Conservation (phyloP, 2,329 filamentous ascomycete genomes). For the Talaromyces piceae region DNA sequence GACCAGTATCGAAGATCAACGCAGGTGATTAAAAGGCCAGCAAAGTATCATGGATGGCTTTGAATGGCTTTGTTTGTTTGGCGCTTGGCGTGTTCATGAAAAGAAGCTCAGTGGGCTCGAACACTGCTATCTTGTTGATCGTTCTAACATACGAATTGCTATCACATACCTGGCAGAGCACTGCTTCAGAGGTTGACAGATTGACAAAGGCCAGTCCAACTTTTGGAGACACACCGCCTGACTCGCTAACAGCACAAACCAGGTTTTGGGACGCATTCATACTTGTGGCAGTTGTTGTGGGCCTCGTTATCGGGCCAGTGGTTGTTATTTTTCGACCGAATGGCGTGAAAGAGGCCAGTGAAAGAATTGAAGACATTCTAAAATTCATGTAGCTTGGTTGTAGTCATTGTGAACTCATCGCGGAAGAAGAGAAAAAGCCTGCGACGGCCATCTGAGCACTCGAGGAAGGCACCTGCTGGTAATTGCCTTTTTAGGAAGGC, state of each 20-base stretch:
- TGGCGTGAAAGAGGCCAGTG: neutral
- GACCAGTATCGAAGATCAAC: conserved; percentile 79
- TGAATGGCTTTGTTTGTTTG: conserved; percentile 64
- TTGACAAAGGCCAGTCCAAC: conserved; percentile 86
- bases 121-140: conserved; percentile 75
- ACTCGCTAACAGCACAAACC: conserved; percentile 82
- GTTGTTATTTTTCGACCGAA: neutral
- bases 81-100: conserved; percentile 67
- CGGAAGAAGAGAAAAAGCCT: neutral
- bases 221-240: conserved; percentile 74
- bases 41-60: conserved; percentile 66
- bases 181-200: conserved; percentile 71
- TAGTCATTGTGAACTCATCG: neutral
- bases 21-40: conserved; percentile 53
- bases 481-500: conserved; percentile 9
- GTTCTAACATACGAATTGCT: conserved; percentile 87
- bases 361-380: neutral
- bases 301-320: conserved; percentile 18
- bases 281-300: conserved; percentile 51
- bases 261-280: conserved; percentile 58
- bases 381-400: too few relatives aligned
- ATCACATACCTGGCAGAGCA: conserved; percentile 86
- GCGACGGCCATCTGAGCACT: neutral
- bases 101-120: conserved; percentile 71
- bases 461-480: conserved; percentile 1